A percentile compares a stretch with the other conserved stretches of the same genome.
These are phyloP conservation scores for Cyclotella atomus DNA, from an alignment of 108 stramenopile species.

Conservation along the genomic window DNA sequence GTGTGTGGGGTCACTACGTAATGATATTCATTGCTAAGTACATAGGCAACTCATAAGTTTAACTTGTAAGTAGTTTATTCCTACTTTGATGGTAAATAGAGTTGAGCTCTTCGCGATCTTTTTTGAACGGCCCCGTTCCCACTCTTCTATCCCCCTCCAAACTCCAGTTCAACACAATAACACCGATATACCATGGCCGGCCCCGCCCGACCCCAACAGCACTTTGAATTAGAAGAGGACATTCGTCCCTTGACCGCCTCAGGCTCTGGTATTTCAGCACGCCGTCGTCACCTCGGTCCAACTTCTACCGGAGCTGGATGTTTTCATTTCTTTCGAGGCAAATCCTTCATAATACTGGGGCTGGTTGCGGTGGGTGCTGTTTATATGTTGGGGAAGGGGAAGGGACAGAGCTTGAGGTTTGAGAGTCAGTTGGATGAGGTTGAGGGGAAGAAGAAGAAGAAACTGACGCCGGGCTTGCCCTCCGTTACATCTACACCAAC, in stretches of 20 bases:
- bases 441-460: background rate
- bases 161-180: too few species aligned
- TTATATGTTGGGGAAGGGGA: constrained; percentile 6
- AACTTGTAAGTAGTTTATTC: too few species aligned
- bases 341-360: background rate
- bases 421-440: background rate
- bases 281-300: constrained; percentile 4
- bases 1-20: too few species aligned
- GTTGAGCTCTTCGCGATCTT: too few species aligned
- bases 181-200: too few species aligned
- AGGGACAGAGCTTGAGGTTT: constrained; percentile 10
- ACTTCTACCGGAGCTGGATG: background rate
- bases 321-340: background rate
- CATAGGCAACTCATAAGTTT: too few species aligned
- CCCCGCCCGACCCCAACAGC: too few species aligned
- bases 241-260: background rate
- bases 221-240: background rate
- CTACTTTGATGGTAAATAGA: too few species aligned
- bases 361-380: background rate
- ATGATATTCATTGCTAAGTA: too few species aligned
- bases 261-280: background rate
- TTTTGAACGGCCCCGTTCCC: too few species aligned
- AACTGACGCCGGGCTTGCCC: background rate
- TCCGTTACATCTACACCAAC: background rate
- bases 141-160: too few species aligned